Base-by-base conservation (phyloP, 148 eudicot genomes). In the Vaccinium darrowii region DNA sequence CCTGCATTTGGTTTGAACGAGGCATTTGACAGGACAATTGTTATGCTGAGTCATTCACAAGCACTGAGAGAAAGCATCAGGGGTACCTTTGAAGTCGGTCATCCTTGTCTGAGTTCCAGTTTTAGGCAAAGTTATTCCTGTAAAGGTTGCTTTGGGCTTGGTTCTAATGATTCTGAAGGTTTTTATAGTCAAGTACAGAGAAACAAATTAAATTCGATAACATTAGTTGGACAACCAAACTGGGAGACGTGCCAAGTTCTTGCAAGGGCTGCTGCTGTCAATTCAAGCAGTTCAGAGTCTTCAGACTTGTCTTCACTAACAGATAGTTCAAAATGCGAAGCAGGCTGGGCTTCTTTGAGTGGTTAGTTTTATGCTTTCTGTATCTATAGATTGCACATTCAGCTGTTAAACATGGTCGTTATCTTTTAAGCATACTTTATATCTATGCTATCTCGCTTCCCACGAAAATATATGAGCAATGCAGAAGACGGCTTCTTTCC, bases 1-100 rank as follows among this genome's bases (percentile, higher is more conserved):
- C 91, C 95, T 47, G 88, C 91, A 54, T 94, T 94, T 92, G 98
- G 98, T 50, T 89, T 95, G 85, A 95, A 93, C 77, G 93, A 92
- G 89, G 98, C 96, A 21, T 95, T 94, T 87, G 93, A 93, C 76
- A 84, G 92, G 88, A 90, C 95, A 16, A 88, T 95, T 63, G 88
- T 84, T 51, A 90, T 93, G 94, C 90, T 94, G 12, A 90, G 85
- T 86, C 88, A 84, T 76, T 89, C 87, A 30, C 77, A 89, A 86
- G 87, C 85, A 10, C 81, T 86, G 58, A 85, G 86, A 87, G 91
- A 92, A 84, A 88, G 80, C 78, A 80, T 16, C 74, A 80, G 79
- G 51, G 86, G 86, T 43, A 51, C 13, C 51, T 84, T 91, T 74
- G 92, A 92, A 85, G 87, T 95, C 14, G 84, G 86, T 79, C 98